phyloP scores from a whole-genome alignment of 140 eudicot species.

The Anethum foeniculum region DNA sequence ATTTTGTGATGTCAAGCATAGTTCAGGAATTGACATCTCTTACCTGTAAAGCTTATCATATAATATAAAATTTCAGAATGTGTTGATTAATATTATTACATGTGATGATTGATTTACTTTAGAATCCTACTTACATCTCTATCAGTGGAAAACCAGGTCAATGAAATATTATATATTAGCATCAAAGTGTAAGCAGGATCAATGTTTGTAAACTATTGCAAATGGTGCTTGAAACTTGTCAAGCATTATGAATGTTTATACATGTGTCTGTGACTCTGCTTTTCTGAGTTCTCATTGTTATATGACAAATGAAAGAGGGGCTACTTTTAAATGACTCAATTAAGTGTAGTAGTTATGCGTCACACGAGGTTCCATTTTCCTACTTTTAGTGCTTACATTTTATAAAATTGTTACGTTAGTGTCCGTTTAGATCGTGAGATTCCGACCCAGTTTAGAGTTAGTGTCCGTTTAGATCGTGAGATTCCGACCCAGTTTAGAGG shows the following conservation, averaged over 20 bases:
- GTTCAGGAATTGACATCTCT: slow-evolving; percentile 34
- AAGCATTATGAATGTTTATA: neutral
- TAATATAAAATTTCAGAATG: neutral
- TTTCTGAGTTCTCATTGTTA: neutral
- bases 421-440: too few relatives aligned
- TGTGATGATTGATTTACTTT: slow-evolving; percentile 6
- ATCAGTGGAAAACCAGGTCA: slow-evolving; percentile 33
- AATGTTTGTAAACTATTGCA: neutral
- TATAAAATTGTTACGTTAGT: too few relatives aligned
- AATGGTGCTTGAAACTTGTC: slow-evolving; percentile 11
- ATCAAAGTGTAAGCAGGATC: slow-evolving; percentile 3
- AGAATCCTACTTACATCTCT: slow-evolving; percentile 23
- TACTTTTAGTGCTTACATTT: neutral
- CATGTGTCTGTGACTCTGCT: neutral
- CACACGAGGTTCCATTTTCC: slow-evolving; percentile 1
- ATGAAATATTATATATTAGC: neutral
- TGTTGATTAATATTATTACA: neutral
- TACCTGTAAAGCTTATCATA: neutral
- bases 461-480: too few relatives aligned
- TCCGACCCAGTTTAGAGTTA: too few relatives aligned
- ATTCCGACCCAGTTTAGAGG: too few relatives aligned
- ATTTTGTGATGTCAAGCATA: slow-evolving; percentile 34
- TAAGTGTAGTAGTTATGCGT: neutral
- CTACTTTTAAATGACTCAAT: neutral
- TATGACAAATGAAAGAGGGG: neutral